Percentiles rank a stretch among this genome's conserved stretches.
Conservation (phyloP, 1,284 basidiomycete genomes). For the Tremellales sp. region DNA sequence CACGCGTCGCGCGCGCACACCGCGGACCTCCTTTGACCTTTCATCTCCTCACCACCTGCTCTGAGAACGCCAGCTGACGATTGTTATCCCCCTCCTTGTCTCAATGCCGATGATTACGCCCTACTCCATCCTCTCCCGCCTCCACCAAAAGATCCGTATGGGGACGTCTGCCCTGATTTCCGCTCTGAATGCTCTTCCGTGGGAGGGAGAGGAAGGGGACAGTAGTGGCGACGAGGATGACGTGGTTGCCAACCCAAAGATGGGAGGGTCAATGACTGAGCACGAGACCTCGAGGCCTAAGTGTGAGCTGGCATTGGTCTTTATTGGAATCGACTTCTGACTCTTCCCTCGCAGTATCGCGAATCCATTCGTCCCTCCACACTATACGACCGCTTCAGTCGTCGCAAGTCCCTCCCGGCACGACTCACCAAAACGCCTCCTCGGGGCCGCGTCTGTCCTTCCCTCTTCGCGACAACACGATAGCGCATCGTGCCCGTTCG, state of each 20-base stretch:
- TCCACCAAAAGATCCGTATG: constrained; percentile 34
- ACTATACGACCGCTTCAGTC: constrained; percentile 42
- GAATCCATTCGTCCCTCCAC: constrained; percentile 38
- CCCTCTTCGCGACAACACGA: constrained; percentile 41
- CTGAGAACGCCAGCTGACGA: neutral
- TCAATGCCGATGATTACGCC: neutral
- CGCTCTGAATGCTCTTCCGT: constrained; percentile 40
- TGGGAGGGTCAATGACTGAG: neutral
- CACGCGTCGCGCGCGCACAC: neutral
- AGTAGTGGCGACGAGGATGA: constrained; percentile 1
- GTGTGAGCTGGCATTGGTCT: constrained; percentile 9
- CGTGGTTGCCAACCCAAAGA: neutral
- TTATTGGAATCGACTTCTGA: neutral
- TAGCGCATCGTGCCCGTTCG: constrained; percentile 34
- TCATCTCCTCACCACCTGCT: neutral
- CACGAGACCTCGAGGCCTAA: constrained; percentile 9
- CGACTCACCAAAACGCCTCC: neutral
- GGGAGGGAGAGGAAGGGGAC: constrained; percentile 33
- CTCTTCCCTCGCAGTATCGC: constrained; percentile 17
- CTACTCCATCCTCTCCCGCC: neutral
- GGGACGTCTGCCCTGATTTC: constrained; percentile 46
- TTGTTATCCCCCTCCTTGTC: neutral
- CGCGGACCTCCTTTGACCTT: neutral
- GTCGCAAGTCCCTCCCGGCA: neutral
- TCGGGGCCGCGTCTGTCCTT: constrained; percentile 23